Evolutionary conservation across 2,329 filamentous ascomycete genomes (phyloP), one percentile per base, ranked within the genome.

Genomic region (Xylariaceae sp.): DNA sequence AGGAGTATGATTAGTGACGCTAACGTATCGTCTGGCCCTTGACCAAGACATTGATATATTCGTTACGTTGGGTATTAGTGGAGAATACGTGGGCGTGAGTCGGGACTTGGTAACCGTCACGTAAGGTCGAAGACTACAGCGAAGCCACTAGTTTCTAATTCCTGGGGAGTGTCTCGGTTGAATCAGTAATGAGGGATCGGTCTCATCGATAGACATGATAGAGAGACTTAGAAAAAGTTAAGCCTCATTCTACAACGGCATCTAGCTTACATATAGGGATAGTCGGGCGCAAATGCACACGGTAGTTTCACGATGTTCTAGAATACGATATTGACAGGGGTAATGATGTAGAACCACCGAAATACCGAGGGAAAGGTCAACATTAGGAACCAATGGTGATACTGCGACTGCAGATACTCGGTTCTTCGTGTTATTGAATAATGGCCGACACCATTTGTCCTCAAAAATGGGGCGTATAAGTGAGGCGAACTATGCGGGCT

Each of bases 381-480:
- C 57, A 60, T 57, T 58, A 21, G 56, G 52, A 62, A 14, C 60
- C 50, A 57, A 62, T 62, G 52, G 52, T 57, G 49, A 51, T 48
- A 51, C 43, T 48, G 40, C 40, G 50, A 40, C 57, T 52, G 54
- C 57, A 57, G 60, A 48, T 54, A 56, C 46, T 54, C 44, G 44
- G 55, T 54, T 45, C 41, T 51, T 46, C 57, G 54, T 62, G 40
- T 42, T 49, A 43, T 37, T 57, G 20, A 32, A 51, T 20, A 58
- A 45, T 54, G 47, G 44, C 32, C 37, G 32, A 47, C 48, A 51
- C 52, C 48, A 64, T 64, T 64, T 57, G 62, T 57, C 43, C 45
- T 48, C 18, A 19, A 64, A 68, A 68, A 67, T 50, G 62, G 66
- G 67, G 67, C 66, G 63, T 57, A 52, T 59, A 67, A 69, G 67